phyloP scores from a whole-genome alignment of 164 flowering plant genomes.

The Saururus chinensis region DNA sequence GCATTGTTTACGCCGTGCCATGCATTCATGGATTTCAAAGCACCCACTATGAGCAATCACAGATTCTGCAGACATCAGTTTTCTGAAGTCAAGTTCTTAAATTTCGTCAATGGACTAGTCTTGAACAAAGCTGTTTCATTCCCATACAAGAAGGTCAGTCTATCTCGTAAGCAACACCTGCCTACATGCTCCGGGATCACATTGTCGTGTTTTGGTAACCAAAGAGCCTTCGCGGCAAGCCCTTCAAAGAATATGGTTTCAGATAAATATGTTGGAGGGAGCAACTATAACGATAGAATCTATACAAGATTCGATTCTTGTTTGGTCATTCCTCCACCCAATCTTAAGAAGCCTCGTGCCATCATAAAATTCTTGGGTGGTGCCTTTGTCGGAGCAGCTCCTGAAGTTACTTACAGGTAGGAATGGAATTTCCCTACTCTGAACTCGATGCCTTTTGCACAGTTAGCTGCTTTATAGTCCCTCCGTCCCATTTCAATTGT shows the following conservation, averaged over 20 bases:
- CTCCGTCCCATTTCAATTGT: too few relatives aligned
- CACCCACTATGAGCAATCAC: conserved; percentile 1
- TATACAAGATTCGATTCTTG: conserved; percentile 56
- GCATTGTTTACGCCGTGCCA: too few relatives aligned
- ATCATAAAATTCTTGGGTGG: conserved; percentile 86
- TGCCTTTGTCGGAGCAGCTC: conserved; percentile 91
- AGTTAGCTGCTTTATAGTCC: too few relatives aligned
- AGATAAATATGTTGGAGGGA: conserved; percentile 22
- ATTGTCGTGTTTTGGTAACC: conserved; percentile 4
- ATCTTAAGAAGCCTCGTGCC: conserved; percentile 54
- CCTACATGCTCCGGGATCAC: background rate
- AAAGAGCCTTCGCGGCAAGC: conserved; percentile 5
- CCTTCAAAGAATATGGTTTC: conserved; percentile 16
- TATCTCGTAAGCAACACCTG: background rate
- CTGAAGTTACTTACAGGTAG: conserved; percentile 83
- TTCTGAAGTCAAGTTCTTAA: background rate
- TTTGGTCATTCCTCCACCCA: conserved; percentile 62
- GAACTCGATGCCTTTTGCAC: too few relatives aligned
- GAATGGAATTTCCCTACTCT: too few relatives aligned
- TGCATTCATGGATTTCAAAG: conserved; percentile 4
- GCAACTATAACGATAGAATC: conserved; percentile 10
- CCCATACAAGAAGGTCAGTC: conserved; percentile 4
- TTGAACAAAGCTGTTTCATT: background rate
- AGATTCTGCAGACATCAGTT: conserved; percentile 1
- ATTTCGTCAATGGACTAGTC: background rate